phyloP scores from a whole-genome alignment of 2,329 filamentous ascomycete genomes.

The Zymoseptoria passerinii region DNA sequence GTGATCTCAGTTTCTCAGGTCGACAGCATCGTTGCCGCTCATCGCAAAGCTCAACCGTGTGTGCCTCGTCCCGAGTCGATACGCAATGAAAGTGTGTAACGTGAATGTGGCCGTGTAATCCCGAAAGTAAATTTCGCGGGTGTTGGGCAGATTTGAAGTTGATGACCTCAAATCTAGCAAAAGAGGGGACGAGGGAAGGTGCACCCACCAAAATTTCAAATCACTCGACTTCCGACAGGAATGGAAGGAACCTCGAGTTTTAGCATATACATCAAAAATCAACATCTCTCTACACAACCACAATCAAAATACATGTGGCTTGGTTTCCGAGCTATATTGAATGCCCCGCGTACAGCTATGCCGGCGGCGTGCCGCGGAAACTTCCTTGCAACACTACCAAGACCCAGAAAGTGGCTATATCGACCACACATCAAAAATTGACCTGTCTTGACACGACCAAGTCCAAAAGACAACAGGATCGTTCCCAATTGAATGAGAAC shows the following conservation, averaged over 20 bases:
- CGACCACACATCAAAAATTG: too few relatives aligned
- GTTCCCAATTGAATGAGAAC: conserved; percentile 2
- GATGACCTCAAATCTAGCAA: neutral
- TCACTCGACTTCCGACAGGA: neutral
- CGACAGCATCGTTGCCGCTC: neutral
- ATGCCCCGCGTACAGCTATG: neutral
- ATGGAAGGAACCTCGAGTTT: neutral
- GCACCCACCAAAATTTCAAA: neutral
- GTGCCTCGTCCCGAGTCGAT: neutral
- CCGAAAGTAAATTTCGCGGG: too few relatives aligned
- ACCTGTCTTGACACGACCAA: too few relatives aligned
- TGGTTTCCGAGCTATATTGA: neutral
- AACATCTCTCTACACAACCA: neutral
- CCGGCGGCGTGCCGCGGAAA: too few relatives aligned
- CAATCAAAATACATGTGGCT: neutral
- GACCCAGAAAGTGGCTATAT: neutral
- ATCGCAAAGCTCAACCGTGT: neutral
- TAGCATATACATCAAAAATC: neutral
- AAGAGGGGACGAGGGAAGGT: neutral
- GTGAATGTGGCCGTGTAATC: too few relatives aligned
- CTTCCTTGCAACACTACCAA: too few relatives aligned
- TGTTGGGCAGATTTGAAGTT: neutral
- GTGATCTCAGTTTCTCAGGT: neutral
- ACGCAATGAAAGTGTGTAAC: too few relatives aligned
- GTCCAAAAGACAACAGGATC: too few relatives aligned